phyloP scores from a whole-genome alignment of 78 protist species.

The Polysphondylium violaceum region DNA sequence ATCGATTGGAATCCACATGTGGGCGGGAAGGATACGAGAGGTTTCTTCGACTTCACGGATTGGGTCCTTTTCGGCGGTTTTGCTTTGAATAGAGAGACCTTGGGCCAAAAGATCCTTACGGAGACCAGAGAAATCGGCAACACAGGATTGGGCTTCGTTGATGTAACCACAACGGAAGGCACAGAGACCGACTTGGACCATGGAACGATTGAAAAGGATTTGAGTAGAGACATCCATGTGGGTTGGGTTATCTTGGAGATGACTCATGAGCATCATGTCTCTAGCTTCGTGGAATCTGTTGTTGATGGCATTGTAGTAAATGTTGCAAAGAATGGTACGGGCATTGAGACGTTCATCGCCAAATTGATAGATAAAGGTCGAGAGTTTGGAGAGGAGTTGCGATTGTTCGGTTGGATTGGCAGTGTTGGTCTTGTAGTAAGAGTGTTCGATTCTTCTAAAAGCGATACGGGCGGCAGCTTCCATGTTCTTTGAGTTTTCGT shows the following conservation, averaged over 20 bases:
- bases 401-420: not conserved
- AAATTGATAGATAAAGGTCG: slow-evolving; percentile 74
- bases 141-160: slow-evolving; percentile 90
- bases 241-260: slow-evolving; percentile 88
- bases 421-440: slow-evolving; percentile 72
- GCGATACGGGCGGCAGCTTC: slow-evolving; percentile 67
- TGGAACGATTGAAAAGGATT: slow-evolving; percentile 95
- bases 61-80: slow-evolving; percentile 74
- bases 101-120: slow-evolving; percentile 94
- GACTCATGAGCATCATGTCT: slow-evolving; percentile 94
- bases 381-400: slow-evolving; percentile 40
- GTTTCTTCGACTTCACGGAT: slow-evolving; percentile 87
- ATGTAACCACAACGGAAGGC: slow-evolving; percentile 95
- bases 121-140: slow-evolving; percentile 80
- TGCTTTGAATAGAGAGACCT: slow-evolving; percentile 67
- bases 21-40: slow-evolving; percentile 93
- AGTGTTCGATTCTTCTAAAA: slow-evolving; percentile 80
- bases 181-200: slow-evolving; percentile 96
- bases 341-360: slow-evolving; percentile 87
- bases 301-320: slow-evolving; percentile 88
- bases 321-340: slow-evolving; percentile 87
- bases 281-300: slow-evolving; percentile 90
- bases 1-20: slow-evolving; percentile 97
- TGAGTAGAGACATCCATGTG: slow-evolving; percentile 81
- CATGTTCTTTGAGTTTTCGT: slow-evolving; percentile 2